Evolutionary conservation across 192 early-diverging fungal genomes (phyloP), one percentile per base, ranked within the genome.

Genomic region (Chytriomyces sp.): DNA sequence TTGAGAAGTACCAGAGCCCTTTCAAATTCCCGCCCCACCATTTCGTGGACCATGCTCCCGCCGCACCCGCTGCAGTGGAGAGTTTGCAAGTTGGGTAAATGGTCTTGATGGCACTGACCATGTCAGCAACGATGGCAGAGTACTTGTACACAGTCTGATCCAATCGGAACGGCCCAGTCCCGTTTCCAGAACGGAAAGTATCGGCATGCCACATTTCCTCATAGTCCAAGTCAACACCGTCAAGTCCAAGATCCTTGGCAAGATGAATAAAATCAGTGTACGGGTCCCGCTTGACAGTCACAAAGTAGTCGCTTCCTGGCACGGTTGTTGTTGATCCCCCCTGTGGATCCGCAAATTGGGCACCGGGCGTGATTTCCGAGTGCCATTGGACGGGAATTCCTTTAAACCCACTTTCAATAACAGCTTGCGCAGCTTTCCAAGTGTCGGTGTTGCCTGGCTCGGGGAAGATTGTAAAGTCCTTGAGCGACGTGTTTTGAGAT

Each of bases 21-120:
- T 73, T 73, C 59, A 73, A 61, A 61, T 73, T 73, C n/a, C 71
- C 71, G 44, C 71, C 71, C 71, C 71, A 73, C 71, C 71, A 73
- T 20, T 73, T 61, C 11, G 16, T 26, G 46, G 45, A 45, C 16
- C n/a, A 11, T 16, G 43, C 67, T 48, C 67, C 67, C 3, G 67
- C 67, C 5, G 67, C 67, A 47, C 67, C 67, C 11, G 67, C 67
- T 5, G 67, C 67, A 26, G 67, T 73, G 24, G 71, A 73, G 44
- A 73, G 60, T 61, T 73, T 73, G 71, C 59, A 64, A 28, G 60
- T 4, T n/a, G 59, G 57, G 71, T 73, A 73, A 16, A 45, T 62
- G 59, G 59, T 3, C 60, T 73, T 35, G 61, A 73, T 64, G 43
- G 11, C 45, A 20, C 16, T 63, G 16, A 73, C 47, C 13, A 73